A percentile compares a stretch with the other conserved stretches of the same genome.
phyloP scores from a whole-genome alignment of 257 asterid genomes.

The Scutellaria baicalensis region DNA sequence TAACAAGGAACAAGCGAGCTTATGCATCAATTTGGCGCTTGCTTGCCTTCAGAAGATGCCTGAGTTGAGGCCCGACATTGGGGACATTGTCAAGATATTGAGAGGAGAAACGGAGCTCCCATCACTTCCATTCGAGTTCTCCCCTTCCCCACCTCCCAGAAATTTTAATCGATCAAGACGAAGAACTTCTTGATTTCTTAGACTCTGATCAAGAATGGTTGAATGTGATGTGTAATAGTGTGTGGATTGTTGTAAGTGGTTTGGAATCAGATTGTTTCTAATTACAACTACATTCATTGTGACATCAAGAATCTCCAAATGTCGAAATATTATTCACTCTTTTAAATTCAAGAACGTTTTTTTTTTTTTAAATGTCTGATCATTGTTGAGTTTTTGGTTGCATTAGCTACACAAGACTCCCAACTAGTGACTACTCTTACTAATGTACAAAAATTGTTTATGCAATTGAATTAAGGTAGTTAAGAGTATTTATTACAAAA shows the following conservation, averaged over 20 bases:
- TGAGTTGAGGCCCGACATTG: conserved; percentile 74
- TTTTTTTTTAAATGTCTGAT: too few relatives aligned
- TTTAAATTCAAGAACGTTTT: neutral
- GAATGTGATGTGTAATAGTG: neutral
- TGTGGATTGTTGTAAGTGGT: conserved; percentile 4
- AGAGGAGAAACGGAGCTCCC: conserved; percentile 81
- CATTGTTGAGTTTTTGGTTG: neutral
- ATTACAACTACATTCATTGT: neutral
- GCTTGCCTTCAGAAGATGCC: conserved; percentile 86
- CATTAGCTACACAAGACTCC: neutral
- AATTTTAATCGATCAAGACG: conserved; percentile 48
- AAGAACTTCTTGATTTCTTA: conserved; percentile 5
- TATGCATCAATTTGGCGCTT: conserved; percentile 83
- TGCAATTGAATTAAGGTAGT: conserved; percentile 2
- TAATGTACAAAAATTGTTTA: neutral
- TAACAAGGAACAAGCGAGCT: conserved; percentile 54
- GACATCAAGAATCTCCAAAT: neutral
- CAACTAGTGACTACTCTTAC: too few relatives aligned
- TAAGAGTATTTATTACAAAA: conserved; percentile 11
- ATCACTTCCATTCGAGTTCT: conserved; percentile 62
- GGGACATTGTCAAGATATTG: conserved; percentile 71
- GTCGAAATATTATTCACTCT: too few relatives aligned
- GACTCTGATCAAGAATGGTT: neutral
- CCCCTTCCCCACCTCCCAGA: conserved; percentile 86
- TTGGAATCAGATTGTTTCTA: neutral